Evolutionary conservation across 371 early-diverging fungal species (phyloP).

Genomic region (Mucor irregularis): DNA sequence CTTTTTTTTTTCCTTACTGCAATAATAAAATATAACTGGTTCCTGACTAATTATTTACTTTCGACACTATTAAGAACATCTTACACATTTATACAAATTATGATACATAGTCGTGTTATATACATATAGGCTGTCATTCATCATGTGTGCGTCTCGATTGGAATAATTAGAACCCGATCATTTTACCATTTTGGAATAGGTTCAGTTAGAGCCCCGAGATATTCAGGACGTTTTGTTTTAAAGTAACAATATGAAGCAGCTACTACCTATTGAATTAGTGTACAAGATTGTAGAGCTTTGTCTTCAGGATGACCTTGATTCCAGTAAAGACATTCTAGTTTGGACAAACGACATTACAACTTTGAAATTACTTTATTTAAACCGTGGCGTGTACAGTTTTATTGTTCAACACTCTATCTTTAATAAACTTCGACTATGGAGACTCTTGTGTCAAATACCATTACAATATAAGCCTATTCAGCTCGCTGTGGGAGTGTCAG

Average conservation of each 20-base stretch:
- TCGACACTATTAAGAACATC: no score
- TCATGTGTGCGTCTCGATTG: not conserved
- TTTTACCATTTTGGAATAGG: no score
- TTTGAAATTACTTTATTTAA: not conserved
- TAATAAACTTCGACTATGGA: conserved; percentile 13
- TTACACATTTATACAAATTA: not conserved
- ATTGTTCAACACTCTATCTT: not conserved
- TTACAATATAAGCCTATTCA: conserved; percentile 4
- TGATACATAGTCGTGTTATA: no score
- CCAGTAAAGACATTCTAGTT: conserved; percentile 1
- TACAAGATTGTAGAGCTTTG: conserved; percentile 1
- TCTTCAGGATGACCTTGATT: conserved; percentile 2
- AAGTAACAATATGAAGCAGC: not conserved
- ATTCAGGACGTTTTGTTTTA: not conserved
- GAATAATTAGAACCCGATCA: not conserved
- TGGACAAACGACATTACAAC: not conserved
- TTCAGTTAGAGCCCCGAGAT: no score
- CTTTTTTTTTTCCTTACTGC: no score
- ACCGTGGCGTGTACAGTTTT: conserved; percentile 1
- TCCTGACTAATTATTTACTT: not conserved
- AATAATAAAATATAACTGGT: not conserved
- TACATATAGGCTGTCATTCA: no score
- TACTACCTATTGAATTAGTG: conserved; percentile 4
- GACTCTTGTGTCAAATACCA: conserved; percentile 4
- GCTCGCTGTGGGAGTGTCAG: conserved; percentile 8